Base-by-base conservation (phyloP, 306 rosid genomes). In the Geum urbanum region DNA sequence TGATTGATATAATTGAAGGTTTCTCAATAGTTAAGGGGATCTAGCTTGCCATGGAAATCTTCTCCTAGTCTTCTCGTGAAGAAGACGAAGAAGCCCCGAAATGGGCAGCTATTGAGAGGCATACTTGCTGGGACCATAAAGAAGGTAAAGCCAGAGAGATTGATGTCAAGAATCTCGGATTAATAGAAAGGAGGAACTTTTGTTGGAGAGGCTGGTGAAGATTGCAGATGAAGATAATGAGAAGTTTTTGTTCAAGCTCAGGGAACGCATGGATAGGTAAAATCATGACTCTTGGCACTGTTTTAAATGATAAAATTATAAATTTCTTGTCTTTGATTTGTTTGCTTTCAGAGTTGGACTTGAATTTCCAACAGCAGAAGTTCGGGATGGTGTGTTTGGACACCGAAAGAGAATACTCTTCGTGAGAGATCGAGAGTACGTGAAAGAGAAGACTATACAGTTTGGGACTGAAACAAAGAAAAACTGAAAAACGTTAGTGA, bases 21-120 rank as follows among this genome's bases (percentile, higher is more conserved):
- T n/a, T n/a, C n/a, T n/a, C n/a, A 59, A 32, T 32, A 84, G 80
- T 27, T 5, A 0, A 11, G 12, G 40, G 64, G 72, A 19, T 76
- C 72, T 19, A 67, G 63, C 11, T 32, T 32, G 76, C 77, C 16
- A 72, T 54, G 67, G 96, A 89, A 53, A 81, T 72, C 9, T 87
- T 84, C 22, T 89, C 92, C 14, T 79, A 69, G 8, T 85, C 95
- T 20, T 77, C 76, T 39, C 76, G 84, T 9, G 87, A 82, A 8
- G 98, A 86, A 0, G 91, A 90, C 43, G 92, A 92, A 71, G 75
- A 86, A 56, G 82, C 95, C 57, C 86, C 90, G 11, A 85, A 72
- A 54, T 92, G 96, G 96, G 96, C 98, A 22, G 86, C 96, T 3
- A 79, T 92, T 39, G 91, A 90, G 84, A 73, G 82, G 92, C 8